Evolutionary conservation across 73 alveolate species (phyloP).

Genomic region (Durusdinium trenchii): DNA sequence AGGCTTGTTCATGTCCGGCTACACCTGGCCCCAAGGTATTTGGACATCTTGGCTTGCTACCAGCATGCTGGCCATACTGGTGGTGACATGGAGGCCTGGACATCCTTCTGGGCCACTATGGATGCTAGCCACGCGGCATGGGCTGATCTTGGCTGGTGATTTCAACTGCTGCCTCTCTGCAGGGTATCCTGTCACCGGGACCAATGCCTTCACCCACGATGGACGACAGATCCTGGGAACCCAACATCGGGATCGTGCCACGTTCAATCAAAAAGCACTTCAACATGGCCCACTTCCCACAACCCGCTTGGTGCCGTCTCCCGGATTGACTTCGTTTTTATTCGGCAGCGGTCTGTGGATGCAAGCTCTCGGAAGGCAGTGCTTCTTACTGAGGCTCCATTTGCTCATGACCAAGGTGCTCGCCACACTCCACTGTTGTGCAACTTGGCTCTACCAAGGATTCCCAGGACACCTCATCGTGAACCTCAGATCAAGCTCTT

Average conservation of each 20-base stretch:
- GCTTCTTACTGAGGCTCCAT: neutral
- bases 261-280: neutral
- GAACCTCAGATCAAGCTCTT: no score
- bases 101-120: neutral
- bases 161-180: neutral
- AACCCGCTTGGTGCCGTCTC: neutral
- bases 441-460: neutral
- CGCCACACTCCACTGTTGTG: neutral
- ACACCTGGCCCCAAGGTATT: neutral
- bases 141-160: neutral
- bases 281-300: neutral
- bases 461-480: neutral
- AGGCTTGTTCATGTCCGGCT: neutral
- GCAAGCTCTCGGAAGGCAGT: neutral
- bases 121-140: neutral
- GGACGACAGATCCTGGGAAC: neutral
- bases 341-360: neutral
- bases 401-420: neutral
- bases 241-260: neutral
- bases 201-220: neutral
- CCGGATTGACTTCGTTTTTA: neutral
- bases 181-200: neutral
- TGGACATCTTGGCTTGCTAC: neutral
- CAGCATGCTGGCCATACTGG: neutral
- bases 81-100: neutral